A percentile compares a stretch with the other conserved stretches of the same genome.
Evolutionary conservation across 208 protist genomes (phyloP).

Genomic region (Trypanosoma boissoni): DNA sequence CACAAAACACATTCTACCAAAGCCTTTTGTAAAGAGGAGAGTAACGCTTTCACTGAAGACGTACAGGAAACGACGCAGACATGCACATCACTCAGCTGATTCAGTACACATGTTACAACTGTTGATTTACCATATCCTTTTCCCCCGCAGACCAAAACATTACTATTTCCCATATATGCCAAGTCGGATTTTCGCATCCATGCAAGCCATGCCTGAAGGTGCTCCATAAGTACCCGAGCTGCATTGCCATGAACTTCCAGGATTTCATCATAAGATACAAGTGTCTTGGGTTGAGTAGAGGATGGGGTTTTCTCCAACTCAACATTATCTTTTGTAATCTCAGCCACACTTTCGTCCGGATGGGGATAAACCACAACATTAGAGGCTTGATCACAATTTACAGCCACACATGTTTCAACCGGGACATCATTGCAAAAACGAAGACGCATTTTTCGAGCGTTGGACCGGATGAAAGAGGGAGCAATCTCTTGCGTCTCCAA

Average conservation of each 20-base stretch:
- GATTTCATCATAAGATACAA: conserved; percentile 23
- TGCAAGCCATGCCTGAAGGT: conserved; percentile 37
- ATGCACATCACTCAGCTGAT: conserved; percentile 44
- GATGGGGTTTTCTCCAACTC: not conserved
- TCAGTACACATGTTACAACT: conserved; percentile 47
- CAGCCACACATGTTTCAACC: conserved; percentile 22
- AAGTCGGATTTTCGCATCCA: conserved; percentile 16
- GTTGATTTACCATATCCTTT: conserved; percentile 84
- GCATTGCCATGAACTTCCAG: conserved; percentile 52
- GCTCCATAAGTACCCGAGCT: conserved; percentile 38
- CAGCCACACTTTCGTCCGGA: conserved; percentile 21
- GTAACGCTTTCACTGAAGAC: conserved; percentile 37
- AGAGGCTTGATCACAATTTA: conserved; percentile 40
- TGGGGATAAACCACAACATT: conserved; percentile 63
- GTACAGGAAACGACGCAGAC: conserved; percentile 59
- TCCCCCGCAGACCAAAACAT: conserved; percentile 79
- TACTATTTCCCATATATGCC: conserved; percentile 26
- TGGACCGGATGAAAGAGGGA: conserved; percentile 61
- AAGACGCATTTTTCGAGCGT: conserved; percentile 36
- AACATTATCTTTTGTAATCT: conserved; percentile 8
- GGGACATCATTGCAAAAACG: conserved; percentile 25
- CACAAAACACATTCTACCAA: conserved; percentile 69
- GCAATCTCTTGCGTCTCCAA: conserved; percentile 50
- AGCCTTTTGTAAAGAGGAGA: conserved; percentile 36
- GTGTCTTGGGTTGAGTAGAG: not conserved